A percentile compares a stretch with the other conserved stretches of the same genome.
Evolutionary conservation across 192 early-diverging fungal genomes (phyloP).

Genomic region (Gaertneriomyces sp.): DNA sequence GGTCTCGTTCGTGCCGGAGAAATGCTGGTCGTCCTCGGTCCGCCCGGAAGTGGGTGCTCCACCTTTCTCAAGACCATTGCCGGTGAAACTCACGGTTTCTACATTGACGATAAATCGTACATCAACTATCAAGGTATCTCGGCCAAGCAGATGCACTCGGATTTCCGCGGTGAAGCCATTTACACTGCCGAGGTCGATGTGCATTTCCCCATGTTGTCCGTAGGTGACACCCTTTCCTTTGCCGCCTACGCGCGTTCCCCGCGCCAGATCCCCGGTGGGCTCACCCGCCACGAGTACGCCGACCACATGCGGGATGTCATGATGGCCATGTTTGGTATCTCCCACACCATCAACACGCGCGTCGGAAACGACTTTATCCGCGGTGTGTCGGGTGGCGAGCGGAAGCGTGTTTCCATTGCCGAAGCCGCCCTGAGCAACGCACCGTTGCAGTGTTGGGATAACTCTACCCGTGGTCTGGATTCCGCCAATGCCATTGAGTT

Average conservation of each 20-base stretch:
- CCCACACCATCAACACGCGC: conserved; percentile 29
- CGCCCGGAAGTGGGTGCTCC: conserved; percentile 15
- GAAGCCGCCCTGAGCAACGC: conserved; percentile 42
- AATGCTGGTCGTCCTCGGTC: conserved; percentile 10
- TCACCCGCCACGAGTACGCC: conserved; percentile 41
- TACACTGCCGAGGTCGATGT: conserved; percentile 79
- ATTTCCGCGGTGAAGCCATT: conserved; percentile 72
- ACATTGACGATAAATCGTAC: conserved; percentile 8
- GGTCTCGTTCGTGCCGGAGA: conserved; percentile 15
- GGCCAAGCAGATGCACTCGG: conserved; percentile 52
- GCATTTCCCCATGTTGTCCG: conserved; percentile 74
- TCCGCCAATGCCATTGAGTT: conserved; percentile 78
- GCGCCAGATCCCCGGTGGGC: conserved; percentile 5
- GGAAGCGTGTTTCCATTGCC: conserved; percentile 58
- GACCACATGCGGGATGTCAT: conserved; percentile 47
- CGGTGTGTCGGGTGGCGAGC: conserved; percentile 62
- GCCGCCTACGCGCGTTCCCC: conserved; percentile 57
- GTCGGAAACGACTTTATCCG: conserved; percentile 55
- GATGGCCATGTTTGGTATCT: conserved; percentile 31
- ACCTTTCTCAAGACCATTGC: conserved; percentile 10
- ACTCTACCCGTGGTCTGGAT: conserved; percentile 72
- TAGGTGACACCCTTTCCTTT: conserved; percentile 72
- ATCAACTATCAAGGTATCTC: conserved; percentile 68
- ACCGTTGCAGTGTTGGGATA: conserved; percentile 37
- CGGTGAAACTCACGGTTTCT: conserved; percentile 17